Base-by-base conservation (phyloP, 1,284 basidiomycete genomes). In the Moesziomyces sp. region DNA sequence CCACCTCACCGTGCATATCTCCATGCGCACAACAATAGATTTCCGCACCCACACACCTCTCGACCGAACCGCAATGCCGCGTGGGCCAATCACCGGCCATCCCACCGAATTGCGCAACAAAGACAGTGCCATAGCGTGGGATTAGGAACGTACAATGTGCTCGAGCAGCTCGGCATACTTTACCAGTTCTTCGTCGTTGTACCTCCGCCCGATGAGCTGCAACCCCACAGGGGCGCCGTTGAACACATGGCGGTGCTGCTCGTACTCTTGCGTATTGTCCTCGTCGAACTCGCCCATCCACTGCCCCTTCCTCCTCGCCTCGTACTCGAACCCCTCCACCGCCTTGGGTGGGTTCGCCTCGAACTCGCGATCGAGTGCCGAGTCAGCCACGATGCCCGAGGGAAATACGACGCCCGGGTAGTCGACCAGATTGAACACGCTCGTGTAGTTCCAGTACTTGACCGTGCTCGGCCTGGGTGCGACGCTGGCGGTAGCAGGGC, bases 361-460 rank as follows among this genome's bases (percentile, higher is more conserved):
- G 24, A 38, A 77, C 21, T 52, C 8, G 5, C 13, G 4, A 21
- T 70, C 72, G 10, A 48, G 14, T 45, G 54, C 30, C 2, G 30
- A n/a, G 26, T 73, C 55, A 0, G 64, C 64, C 9, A 47, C 43
- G 45, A 61, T 46, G 10, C 64, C 61, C 14, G 73, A 66, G 1
- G 77, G 77, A 21, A 79, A 73, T 11, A 70, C 68, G 3, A 72
- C 64, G 1, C 66, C 68, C 0, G 77, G 77, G 28, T 68, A 63
- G 50, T 79, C 76, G 48, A 70, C 61, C 10, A 79, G 64, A 18
- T 79, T 79, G 46, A 76, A 79, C 16, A 68, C 59, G 30, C 59
- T 61, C 30, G 77, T 79, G 52, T 79, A 79, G 23, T 62, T 62
- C 74, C 67, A 76, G 47, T 76, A 76, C 24, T 45, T 53, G 46